Percentiles rank a stretch among this genome's conserved stretches.
phyloP scores from a whole-genome alignment of 1,284 basidiomycete genomes.

The Takashimella koratensis region DNA sequence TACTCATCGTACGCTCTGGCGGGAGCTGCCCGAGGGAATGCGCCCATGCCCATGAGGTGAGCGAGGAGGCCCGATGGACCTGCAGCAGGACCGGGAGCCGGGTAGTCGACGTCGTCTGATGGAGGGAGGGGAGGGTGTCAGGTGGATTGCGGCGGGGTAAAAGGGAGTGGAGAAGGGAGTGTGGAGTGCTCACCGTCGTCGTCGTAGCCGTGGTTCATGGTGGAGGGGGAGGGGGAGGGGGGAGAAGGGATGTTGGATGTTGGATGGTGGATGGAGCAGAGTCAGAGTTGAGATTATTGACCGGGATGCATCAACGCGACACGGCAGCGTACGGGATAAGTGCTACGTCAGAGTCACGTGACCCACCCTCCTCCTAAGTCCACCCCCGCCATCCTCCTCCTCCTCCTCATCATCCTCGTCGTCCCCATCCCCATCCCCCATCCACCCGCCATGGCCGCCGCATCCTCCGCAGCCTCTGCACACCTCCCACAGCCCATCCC shows the following conservation, averaged over 20 bases:
- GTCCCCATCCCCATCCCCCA: constrained; percentile 6
- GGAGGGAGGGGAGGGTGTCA: neutral
- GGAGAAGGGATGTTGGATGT: neutral
- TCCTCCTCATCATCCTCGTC: constrained; percentile 8
- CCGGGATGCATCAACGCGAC: too few relatives aligned
- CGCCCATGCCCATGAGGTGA: constrained; percentile 28
- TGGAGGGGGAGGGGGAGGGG: neutral
- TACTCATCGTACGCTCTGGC: constrained; percentile 48
- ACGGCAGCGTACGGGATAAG: too few relatives aligned
- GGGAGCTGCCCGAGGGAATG: constrained; percentile 15
- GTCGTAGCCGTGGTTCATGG: constrained; percentile 48
- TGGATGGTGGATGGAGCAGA: neutral
- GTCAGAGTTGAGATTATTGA: too few relatives aligned
- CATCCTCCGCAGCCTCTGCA: constrained; percentile 4
- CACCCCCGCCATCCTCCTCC: constrained; percentile 11
- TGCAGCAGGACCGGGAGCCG: constrained; percentile 8
- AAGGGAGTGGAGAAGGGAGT: neutral
- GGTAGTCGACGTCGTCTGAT: constrained; percentile 17
- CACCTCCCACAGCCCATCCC: too few relatives aligned
- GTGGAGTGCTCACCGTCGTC: constrained; percentile 31
- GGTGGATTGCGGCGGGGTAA: neutral
- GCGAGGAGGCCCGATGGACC: constrained; percentile 28
- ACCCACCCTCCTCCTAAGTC: constrained; percentile 9
- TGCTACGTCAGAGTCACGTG: neutral
- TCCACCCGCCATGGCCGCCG: neutral